A percentile compares a stretch with the other conserved stretches of the same genome.
Conservation (phyloP, 2,329 filamentous ascomycete genomes). For the Neofusicoccum laricinum region DNA sequence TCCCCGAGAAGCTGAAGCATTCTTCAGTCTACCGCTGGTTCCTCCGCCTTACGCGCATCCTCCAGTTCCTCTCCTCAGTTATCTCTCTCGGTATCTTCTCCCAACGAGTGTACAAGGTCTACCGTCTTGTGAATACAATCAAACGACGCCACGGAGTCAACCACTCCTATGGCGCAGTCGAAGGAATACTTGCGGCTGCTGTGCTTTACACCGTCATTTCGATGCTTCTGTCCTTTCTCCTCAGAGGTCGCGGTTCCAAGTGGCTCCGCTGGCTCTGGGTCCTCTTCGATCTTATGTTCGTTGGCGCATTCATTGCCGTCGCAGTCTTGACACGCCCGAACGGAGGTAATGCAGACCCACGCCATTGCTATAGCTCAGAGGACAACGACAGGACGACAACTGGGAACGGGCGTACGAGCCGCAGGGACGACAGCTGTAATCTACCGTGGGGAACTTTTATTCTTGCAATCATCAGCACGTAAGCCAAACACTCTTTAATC, state of each 20-base stretch:
- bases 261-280: conserved; percentile 41
- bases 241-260: conserved; percentile 31
- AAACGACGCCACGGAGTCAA: conserved; percentile 27
- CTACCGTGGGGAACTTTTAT: conserved; percentile 45
- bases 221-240: conserved; percentile 33
- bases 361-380: conserved; percentile 27
- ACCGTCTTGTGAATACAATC: conserved; percentile 35
- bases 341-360: conserved; percentile 33
- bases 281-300: conserved; percentile 32
- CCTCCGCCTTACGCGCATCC: conserved; percentile 37
- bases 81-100: conserved; percentile 46
- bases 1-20: conserved; percentile 26
- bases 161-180: conserved; percentile 39
- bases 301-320: conserved; percentile 40
- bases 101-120: conserved; percentile 40
- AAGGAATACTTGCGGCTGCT: conserved; percentile 46
- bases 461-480: conserved; percentile 46
- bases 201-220: conserved; percentile 42
- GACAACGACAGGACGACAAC: conserved; percentile 1
- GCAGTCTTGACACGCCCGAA: conserved; percentile 39
- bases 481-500: no score
- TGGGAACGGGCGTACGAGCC: conserved; percentile 20
- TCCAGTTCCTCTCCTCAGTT: conserved; percentile 45
- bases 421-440: conserved; percentile 32
- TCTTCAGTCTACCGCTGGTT: conserved; percentile 27